Conservation (phyloP, 2,329 filamentous ascomycete genomes). For the Zalaria sp. region DNA sequence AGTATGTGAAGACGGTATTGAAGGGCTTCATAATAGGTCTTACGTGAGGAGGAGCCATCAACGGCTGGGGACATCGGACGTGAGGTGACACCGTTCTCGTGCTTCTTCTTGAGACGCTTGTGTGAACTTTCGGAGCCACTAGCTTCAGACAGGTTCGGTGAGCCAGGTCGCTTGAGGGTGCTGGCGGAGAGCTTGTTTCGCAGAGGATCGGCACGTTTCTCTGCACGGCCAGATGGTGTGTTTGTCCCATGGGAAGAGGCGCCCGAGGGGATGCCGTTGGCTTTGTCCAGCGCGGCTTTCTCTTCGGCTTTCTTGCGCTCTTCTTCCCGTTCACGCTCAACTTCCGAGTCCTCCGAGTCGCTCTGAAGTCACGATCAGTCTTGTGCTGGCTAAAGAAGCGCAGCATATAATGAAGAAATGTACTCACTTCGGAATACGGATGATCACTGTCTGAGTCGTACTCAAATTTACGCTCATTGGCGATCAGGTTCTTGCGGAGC, state of each 20-base stretch:
- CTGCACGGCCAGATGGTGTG: slow-evolving; percentile 46
- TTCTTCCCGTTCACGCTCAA: slow-evolving; percentile 47
- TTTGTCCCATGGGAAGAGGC: slow-evolving; percentile 56
- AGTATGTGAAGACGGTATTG: slow-evolving; percentile 4
- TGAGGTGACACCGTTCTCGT: slow-evolving; percentile 28
- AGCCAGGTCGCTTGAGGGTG: slow-evolving; percentile 66
- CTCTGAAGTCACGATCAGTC: slow-evolving; percentile 21
- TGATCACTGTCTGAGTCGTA: slow-evolving; percentile 53
- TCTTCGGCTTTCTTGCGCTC: slow-evolving; percentile 41
- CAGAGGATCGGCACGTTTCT: slow-evolving; percentile 36
- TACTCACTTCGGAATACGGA: slow-evolving; percentile 4
- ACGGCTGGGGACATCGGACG: slow-evolving; percentile 8
- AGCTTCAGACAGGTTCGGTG: slow-evolving; percentile 76
- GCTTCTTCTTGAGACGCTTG: slow-evolving; percentile 52
- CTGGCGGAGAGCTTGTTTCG: slow-evolving; percentile 34
- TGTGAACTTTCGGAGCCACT: slow-evolving; percentile 81
- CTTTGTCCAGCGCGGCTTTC: slow-evolving; percentile 33
- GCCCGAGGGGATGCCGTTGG: slow-evolving; percentile 30
- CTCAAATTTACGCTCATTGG: slow-evolving; percentile 73
- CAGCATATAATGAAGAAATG: not conserved
- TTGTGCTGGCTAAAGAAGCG: slow-evolving; percentile 1
- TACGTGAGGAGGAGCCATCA: not conserved
- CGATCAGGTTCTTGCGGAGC: slow-evolving; percentile 67
- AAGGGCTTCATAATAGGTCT: slow-evolving; percentile 12
- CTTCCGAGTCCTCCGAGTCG: slow-evolving; percentile 50